Conservation (phyloP, 1,284 basidiomycete species). For the Tilletia horrida region DNA sequence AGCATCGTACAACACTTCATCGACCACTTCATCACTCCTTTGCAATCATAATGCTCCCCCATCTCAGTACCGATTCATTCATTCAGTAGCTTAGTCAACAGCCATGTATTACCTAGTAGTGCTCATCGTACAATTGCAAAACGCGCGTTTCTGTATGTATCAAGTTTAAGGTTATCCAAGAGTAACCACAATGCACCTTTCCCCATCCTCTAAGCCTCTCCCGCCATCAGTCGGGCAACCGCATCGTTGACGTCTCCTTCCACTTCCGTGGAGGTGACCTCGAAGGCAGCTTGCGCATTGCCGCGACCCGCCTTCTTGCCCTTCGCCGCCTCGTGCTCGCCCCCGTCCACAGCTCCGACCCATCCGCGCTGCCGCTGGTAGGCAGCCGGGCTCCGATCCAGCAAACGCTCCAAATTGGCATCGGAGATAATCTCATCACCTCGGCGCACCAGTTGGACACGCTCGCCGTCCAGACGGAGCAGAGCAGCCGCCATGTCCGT, state of each 20-base stretch:
- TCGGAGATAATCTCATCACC: constrained; percentile 75
- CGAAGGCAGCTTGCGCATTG: constrained; percentile 63
- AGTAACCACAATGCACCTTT: neutral
- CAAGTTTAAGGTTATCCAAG: no score
- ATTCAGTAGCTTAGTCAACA: no score
- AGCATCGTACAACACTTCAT: constrained; percentile 11
- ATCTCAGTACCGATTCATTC: constrained; percentile 2
- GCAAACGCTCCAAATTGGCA: constrained; percentile 70
- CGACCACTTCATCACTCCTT: constrained; percentile 1
- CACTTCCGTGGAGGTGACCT: constrained; percentile 72
- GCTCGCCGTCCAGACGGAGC: constrained; percentile 77
- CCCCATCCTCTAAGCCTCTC: constrained; percentile 2
- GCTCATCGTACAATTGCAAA: neutral
- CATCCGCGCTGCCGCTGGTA: constrained; percentile 77
- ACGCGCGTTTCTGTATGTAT: neutral
- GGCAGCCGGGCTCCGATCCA: constrained; percentile 77
- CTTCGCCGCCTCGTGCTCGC: neutral
- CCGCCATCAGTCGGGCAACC: constrained; percentile 61
- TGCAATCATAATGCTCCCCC: neutral
- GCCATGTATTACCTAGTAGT: neutral
- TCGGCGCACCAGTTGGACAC: constrained; percentile 78
- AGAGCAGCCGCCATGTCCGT: constrained; percentile 69
- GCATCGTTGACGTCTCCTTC: constrained; percentile 67
- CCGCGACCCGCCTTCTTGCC: neutral
- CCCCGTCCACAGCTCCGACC: constrained; percentile 49